A percentile compares a stretch with the other conserved stretches of the same genome.
Conservation (phyloP, 2,329 filamentous ascomycete genomes). For the Thermothelomyces thermophilus region DNA sequence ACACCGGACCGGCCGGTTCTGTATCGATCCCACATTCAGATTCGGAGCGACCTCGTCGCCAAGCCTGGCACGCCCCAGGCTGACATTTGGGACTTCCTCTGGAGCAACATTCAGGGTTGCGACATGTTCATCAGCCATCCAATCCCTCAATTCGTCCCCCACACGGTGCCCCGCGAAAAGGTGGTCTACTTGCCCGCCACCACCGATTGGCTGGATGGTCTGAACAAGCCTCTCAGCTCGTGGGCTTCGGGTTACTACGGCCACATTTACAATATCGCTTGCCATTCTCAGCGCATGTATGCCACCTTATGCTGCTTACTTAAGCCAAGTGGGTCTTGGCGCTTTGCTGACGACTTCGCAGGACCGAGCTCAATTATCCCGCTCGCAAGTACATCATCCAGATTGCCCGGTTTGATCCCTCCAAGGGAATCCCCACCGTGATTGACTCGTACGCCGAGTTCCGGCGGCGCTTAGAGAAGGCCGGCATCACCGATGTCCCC, state of each 20-base stretch:
- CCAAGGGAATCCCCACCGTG: conserved; percentile 74
- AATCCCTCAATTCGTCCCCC: conserved; percentile 67
- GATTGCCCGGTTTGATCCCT: conserved; percentile 75
- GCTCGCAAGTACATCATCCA: conserved; percentile 69
- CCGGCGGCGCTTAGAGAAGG: conserved; percentile 51
- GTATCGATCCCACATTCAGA: conserved; percentile 78
- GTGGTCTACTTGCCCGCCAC: conserved; percentile 73
- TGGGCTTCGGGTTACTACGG: conserved; percentile 70
- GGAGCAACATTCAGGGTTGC: conserved; percentile 61
- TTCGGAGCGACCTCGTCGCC: conserved; percentile 65
- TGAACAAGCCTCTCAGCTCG: conserved; percentile 66
- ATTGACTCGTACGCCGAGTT: conserved; percentile 71
- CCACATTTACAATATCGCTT: conserved; percentile 62
- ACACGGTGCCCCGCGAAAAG: conserved; percentile 56
- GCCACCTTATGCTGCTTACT: neutral
- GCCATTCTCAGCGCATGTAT: conserved; percentile 52
- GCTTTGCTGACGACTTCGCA: conserved; percentile 13
- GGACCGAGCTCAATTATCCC: conserved; percentile 51
- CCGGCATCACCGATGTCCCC: conserved; percentile 47
- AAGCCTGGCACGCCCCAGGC: conserved; percentile 58
- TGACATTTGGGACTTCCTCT: conserved; percentile 70
- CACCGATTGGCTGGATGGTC: conserved; percentile 76
- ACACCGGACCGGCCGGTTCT: conserved; percentile 71
- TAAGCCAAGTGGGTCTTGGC: neutral
- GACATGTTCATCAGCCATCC: conserved; percentile 81